Evolutionary conservation across 192 early-diverging fungal species (phyloP), one percentile per base, ranked within the genome.

Genomic region (Linnemannia schmuckeri): DNA sequence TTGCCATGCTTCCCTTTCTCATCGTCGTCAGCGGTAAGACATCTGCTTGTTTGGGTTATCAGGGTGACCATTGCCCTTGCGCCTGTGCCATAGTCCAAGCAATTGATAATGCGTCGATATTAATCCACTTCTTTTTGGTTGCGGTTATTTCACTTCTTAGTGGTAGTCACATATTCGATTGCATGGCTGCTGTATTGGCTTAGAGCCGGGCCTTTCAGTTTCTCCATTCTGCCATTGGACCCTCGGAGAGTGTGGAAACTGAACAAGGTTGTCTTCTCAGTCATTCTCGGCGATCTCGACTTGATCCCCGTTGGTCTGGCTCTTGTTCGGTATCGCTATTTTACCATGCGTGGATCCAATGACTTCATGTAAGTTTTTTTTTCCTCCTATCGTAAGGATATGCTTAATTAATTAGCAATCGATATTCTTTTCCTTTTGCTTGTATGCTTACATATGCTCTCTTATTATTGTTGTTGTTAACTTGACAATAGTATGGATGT

Each of bases 121-220:
- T 68, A 38, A 61, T 46, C 49, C 24, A 76, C 41, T 40, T 18
- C 30, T 47, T 33, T 41, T n/a, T 35, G 4, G 4, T 38, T 61
- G 1, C 22, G 22, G 33, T 30, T 52, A 22, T 24, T 35, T 30
- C 10, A 30, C 55, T 61, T 15, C 38, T 55, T 55, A 86, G 83
- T 76, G 20, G 47, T 81, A 0, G 61, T 81, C 52, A 78, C 79
- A 30, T 87, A 87, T 30, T 81, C 85, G 6, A 44, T 81, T 35
- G 85, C 85, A 55, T 87, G 85, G 85, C n/a, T 87, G 20, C n/a
- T 87, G 10, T 87, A 81, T 37, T 87, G 79, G 79, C 22, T 27
- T 6, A 81, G 77, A 76, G 85, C 85, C 35, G 79, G 71, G 3
- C 76, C 80, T 1, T 57, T 70, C 7, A 57, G 37, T 0, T 66